These are phyloP conservation scores for Platanthera guangdongensis DNA, from an alignment of 106 monocot species.

Conservation along the genomic window DNA sequence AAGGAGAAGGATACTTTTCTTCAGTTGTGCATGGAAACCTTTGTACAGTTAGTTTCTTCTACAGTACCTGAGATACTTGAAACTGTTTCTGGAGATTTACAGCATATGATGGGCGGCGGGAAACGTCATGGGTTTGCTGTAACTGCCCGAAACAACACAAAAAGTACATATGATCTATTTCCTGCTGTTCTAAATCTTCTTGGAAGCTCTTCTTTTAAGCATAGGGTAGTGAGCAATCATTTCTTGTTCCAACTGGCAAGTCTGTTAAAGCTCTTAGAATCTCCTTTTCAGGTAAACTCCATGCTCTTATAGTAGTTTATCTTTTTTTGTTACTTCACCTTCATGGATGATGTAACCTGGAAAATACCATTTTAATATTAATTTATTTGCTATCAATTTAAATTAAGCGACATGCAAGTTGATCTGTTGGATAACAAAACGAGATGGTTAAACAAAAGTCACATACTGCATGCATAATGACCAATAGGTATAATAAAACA, in stretches of 20 bases:
- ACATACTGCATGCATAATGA: no score
- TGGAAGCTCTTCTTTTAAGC: constrained; percentile 75
- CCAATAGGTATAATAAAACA: no score
- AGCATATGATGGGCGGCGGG: constrained; percentile 66
- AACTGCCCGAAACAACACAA: constrained; percentile 53
- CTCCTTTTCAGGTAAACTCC: constrained; percentile 67
- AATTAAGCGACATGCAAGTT: no score
- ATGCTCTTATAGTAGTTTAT: neutral
- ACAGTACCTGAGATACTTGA: constrained; percentile 70
- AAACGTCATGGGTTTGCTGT: constrained; percentile 55
- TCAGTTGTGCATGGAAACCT: constrained; percentile 58
- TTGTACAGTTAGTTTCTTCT: constrained; percentile 52
- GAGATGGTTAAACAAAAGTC: no score
- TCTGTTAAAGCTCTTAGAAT: constrained; percentile 72
- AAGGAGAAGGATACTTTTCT: constrained; percentile 80
- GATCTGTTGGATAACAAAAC: no score
- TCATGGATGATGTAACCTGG: no score
- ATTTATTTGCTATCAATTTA: no score
- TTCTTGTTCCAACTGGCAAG: constrained; percentile 68
- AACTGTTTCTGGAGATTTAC: constrained; percentile 66
- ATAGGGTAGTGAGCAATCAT: constrained; percentile 50
- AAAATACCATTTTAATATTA: no score
- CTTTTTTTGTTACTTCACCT: neutral
- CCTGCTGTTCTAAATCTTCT: constrained; percentile 90
- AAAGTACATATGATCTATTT: constrained; percentile 58